A percentile compares a stretch with the other conserved stretches of the same genome.
phyloP scores from a whole-genome alignment of 352 stramenopile genomes.

The Globisporangium echinulatum region DNA sequence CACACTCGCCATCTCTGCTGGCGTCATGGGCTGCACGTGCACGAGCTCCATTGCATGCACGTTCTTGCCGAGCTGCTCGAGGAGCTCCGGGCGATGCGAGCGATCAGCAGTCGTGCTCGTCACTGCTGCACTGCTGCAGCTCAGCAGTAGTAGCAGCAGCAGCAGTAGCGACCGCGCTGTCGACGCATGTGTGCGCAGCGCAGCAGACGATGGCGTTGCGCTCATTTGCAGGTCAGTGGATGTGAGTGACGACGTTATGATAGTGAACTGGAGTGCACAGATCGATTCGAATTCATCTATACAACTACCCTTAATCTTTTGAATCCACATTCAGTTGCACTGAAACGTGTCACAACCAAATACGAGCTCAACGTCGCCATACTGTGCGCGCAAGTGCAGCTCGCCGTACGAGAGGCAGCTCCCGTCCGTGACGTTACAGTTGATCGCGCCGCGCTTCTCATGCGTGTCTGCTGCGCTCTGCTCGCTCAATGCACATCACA shows the following conservation, averaged over 20 bases:
- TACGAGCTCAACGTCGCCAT: slow-evolving; percentile 63
- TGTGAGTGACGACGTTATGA: too few relatives aligned
- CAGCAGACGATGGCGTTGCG: background rate
- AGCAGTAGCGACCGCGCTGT: background rate
- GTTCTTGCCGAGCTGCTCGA: slow-evolving; percentile 47
- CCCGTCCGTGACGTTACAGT: slow-evolving; percentile 38
- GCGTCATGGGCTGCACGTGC: slow-evolving; percentile 41
- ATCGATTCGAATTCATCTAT: too few relatives aligned
- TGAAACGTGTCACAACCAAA: slow-evolving; percentile 64
- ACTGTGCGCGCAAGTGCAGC: slow-evolving; percentile 49
- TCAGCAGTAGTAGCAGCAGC: background rate
- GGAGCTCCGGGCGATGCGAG: slow-evolving; percentile 13
- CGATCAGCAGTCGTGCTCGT: background rate
- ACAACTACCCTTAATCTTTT: background rate
- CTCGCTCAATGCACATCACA: too few relatives aligned
- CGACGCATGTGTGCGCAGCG: background rate
- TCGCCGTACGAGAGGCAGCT: slow-evolving; percentile 64
- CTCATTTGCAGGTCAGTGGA: too few relatives aligned
- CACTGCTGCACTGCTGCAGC: background rate
- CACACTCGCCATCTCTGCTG: slow-evolving; percentile 26
- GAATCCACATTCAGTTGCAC: slow-evolving; percentile 23
- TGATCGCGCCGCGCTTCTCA: slow-evolving; percentile 60
- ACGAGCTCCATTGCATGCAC: slow-evolving; percentile 70
- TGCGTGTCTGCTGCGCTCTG: slow-evolving; percentile 10
- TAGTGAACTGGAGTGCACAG: too few relatives aligned